Evolutionary conservation across 1,284 basidiomycete genomes (phyloP).

Genomic region (Puccinia coronata): DNA sequence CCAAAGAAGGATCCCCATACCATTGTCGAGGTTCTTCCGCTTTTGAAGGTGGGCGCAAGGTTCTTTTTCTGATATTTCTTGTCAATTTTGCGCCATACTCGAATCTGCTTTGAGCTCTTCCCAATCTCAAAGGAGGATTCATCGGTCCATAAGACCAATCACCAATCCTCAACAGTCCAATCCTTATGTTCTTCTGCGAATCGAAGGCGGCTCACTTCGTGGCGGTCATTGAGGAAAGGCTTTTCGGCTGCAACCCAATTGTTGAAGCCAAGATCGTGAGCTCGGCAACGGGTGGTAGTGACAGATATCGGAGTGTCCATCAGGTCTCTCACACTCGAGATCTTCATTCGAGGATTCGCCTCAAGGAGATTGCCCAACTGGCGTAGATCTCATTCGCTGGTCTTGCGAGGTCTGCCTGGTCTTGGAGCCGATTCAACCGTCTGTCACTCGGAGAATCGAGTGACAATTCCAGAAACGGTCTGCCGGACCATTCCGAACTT

Average conservation of each 20-base stretch:
- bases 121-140: background rate
- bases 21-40: background rate
- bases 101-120: background rate
- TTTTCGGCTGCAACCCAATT: constrained; percentile 1
- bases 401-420: background rate
- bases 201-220: background rate
- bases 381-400: background rate
- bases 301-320: background rate
- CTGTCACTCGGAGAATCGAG: too few species aligned
- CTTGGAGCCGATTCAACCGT: too few species aligned
- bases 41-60: background rate
- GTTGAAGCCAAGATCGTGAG: background rate
- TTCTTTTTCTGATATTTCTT: constrained; percentile 1
- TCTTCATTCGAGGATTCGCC: background rate
- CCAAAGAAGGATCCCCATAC: constrained; percentile 21
- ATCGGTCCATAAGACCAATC: background rate
- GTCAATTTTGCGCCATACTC: background rate
- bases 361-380: background rate
- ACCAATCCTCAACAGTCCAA: constrained; percentile 9
- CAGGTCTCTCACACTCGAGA: background rate
- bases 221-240: constrained; percentile 9
- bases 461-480: too few species aligned
- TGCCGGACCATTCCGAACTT: too few species aligned
- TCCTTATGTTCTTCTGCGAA: constrained; percentile 14
- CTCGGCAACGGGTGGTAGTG: background rate